Percentiles rank a stretch among this genome's conserved stretches.
Conservation (phyloP, 768 basidiomycete genomes). For the Tricholoma sp. region DNA sequence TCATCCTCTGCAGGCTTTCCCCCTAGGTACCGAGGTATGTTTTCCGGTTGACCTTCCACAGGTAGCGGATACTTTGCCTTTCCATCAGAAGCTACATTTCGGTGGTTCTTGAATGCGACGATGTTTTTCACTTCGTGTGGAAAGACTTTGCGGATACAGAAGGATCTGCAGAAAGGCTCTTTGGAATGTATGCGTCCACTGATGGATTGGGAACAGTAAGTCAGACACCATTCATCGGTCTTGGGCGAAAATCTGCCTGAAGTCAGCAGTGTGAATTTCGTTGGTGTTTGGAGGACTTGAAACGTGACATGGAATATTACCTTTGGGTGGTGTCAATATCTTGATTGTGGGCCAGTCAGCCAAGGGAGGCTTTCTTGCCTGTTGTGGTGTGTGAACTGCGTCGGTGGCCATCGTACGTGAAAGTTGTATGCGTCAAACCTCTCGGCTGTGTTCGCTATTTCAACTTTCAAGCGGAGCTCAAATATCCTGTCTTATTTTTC, state of each 20-base stretch:
- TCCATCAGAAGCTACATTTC: slow-evolving; percentile 36
- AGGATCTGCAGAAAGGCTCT: slow-evolving; percentile 50
- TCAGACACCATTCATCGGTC: slow-evolving; percentile 61
- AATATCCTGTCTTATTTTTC: slow-evolving; percentile 19
- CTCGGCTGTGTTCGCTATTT: not conserved
- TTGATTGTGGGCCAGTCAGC: slow-evolving; percentile 50
- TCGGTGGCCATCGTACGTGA: slow-evolving; percentile 23
- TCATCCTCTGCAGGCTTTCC: slow-evolving; percentile 34
- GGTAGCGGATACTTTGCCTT: slow-evolving; percentile 58
- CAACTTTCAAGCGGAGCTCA: slow-evolving; percentile 1
- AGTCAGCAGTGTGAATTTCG: not conserved
- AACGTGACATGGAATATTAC: slow-evolving; percentile 18
- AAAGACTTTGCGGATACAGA: slow-evolving; percentile 63
- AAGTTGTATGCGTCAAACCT: not conserved
- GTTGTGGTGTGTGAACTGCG: slow-evolving; percentile 20
- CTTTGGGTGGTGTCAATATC: slow-evolving; percentile 48
- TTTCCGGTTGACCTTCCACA: slow-evolving; percentile 53
- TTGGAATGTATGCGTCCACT: slow-evolving; percentile 45
- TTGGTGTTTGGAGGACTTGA: not conserved
- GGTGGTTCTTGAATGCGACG: slow-evolving; percentile 39
- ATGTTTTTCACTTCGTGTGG: slow-evolving; percentile 59
- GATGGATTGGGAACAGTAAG: slow-evolving; percentile 55
- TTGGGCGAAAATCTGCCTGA: slow-evolving; percentile 53
- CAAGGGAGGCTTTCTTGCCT: slow-evolving; percentile 33
- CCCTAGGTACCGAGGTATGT: slow-evolving; percentile 41